phyloP scores from a whole-genome alignment of 331 rosid genomes.

The Acacia pycnantha region DNA sequence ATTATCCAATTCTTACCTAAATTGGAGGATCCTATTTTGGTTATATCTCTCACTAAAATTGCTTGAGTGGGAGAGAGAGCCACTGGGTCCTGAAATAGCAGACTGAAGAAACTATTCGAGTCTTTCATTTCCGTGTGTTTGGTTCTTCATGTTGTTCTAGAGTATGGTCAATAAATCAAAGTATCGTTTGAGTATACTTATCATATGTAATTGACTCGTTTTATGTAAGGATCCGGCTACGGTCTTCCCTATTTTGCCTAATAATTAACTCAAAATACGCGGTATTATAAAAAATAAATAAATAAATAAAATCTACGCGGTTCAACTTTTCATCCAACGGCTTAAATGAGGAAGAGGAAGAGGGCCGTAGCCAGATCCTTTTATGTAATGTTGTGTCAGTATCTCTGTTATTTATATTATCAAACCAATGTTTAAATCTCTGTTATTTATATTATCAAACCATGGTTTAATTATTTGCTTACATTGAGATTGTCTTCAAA shows the following conservation, averaged over 20 bases:
- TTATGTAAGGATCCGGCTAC: too few relatives aligned
- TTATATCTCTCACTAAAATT: not conserved
- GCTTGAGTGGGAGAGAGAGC: not conserved
- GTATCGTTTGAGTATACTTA: not conserved
- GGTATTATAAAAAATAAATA: too few relatives aligned
- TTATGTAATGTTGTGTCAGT: not conserved
- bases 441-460: not conserved
- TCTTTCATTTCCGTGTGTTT: not conserved
- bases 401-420: not conserved
- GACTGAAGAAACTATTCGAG: not conserved
- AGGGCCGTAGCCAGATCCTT: too few relatives aligned
- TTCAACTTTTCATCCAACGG: too few relatives aligned
- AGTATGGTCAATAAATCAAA: not conserved
- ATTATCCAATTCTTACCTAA: not conserved
- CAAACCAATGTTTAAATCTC: too few relatives aligned
- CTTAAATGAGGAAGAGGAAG: too few relatives aligned
- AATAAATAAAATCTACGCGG: too few relatives aligned
- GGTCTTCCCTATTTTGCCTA: too few relatives aligned
- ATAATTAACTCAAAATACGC: too few relatives aligned
- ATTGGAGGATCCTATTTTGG: not conserved
- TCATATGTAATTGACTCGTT: not conserved
- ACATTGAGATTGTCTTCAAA: too few relatives aligned
- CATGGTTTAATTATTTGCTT: too few relatives aligned
- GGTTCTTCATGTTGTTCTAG: not conserved
- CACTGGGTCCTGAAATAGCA: not conserved